Evolutionary conservation across 1,284 basidiomycete species (phyloP).

Genomic region (Microbotryum lychnidis-dioicae): DNA sequence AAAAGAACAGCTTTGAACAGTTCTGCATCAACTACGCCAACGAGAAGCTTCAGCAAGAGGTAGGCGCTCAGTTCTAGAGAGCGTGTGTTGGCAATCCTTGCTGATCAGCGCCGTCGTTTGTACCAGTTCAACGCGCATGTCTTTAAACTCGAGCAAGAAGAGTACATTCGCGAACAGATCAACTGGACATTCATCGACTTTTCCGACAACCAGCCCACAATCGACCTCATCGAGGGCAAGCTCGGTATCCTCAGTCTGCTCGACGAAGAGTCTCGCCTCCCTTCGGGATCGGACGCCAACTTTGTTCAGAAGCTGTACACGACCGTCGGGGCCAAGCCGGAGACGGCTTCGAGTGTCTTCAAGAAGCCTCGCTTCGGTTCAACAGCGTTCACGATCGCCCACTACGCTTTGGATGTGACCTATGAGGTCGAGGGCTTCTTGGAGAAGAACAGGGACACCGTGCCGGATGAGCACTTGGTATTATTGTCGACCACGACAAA

Average conservation of each 20-base stretch:
- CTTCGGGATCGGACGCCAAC: constrained; percentile 83
- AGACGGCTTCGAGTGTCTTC: constrained; percentile 73
- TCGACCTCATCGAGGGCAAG: constrained; percentile 96
- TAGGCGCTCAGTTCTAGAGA: constrained; percentile 35
- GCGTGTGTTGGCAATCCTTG: neutral
- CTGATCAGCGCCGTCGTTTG: constrained; percentile 20
- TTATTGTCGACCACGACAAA: constrained; percentile 80
- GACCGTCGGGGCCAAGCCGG: constrained; percentile 69
- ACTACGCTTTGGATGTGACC: constrained; percentile 96
- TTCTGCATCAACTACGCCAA: constrained; percentile 99
- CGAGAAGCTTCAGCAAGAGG: constrained; percentile 94
- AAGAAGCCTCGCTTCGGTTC: constrained; percentile 98
- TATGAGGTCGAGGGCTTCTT: constrained; percentile 98
- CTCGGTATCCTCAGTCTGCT: constrained; percentile 89
- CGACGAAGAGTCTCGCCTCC: constrained; percentile 96
- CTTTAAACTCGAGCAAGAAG: constrained; percentile 95
- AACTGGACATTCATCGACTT: constrained; percentile 99
- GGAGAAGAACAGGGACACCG: constrained; percentile 98
- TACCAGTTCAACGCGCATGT: constrained; percentile 91
- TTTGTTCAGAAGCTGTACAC: constrained; percentile 89
- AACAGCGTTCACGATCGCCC: constrained; percentile 93
- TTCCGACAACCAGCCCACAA: constrained; percentile 95
- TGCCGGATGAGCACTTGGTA: constrained; percentile 93
- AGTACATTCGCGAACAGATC: constrained; percentile 96
- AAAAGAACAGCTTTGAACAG: constrained; percentile 99